phyloP scores from a whole-genome alignment of 768 basidiomycete genomes.

The Russula foetens region DNA sequence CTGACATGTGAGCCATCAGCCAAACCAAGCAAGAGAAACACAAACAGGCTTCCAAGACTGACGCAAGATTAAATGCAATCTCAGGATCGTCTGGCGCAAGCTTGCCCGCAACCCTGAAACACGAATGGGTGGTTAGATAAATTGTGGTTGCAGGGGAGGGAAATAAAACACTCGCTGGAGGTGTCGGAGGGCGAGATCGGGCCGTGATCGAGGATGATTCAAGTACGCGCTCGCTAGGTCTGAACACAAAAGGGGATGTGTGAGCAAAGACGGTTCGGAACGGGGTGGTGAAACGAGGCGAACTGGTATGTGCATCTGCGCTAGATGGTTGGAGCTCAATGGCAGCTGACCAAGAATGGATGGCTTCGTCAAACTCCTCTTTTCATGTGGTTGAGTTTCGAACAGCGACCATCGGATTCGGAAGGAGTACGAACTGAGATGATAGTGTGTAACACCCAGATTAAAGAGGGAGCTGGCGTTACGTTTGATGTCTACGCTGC shows the following conservation, averaged over 20 bases:
- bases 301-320: constrained; percentile 84
- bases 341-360: constrained; percentile 79
- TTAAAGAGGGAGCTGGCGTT: constrained; percentile 81
- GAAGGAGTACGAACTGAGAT: constrained; percentile 54
- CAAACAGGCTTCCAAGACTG: constrained; percentile 83
- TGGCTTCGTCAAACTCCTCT: constrained; percentile 89
- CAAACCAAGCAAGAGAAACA: background rate
- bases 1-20: background rate
- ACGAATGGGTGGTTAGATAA: constrained; percentile 23
- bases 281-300: constrained; percentile 23
- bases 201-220: constrained; percentile 67
- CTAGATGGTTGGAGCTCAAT: constrained; percentile 75
- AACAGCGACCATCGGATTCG: background rate
- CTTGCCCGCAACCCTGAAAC: constrained; percentile 66
- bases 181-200: constrained; percentile 83
- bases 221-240: constrained; percentile 89
- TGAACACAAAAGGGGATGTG: constrained; percentile 27
- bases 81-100: constrained; percentile 85
- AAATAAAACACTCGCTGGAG: constrained; percentile 44
- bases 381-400: background rate
- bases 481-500: constrained; percentile 73
- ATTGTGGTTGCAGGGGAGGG: constrained; percentile 21
- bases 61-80: constrained; percentile 86
- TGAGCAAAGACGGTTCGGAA: constrained; percentile 19
- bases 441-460: constrained; percentile 83